Evolutionary conservation across 2,329 filamentous ascomycete genomes (phyloP).

Genomic region (Sporothrix pallida): DNA sequence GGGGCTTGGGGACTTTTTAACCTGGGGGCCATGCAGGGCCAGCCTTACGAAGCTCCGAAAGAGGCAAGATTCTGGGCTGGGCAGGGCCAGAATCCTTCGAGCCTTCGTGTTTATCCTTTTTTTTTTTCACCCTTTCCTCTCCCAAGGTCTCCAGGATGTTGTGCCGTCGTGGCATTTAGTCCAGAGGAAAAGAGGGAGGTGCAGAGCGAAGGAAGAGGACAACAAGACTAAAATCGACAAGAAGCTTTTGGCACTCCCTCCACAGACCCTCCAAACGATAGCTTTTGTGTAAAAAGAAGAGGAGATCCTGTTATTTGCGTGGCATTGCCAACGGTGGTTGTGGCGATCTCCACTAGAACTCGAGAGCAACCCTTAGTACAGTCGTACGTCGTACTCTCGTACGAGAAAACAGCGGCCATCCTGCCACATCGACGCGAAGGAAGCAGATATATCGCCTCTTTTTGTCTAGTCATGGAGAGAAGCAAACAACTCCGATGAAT

Average conservation of each 20-base stretch:
- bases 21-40: not conserved
- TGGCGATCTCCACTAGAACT: not conserved
- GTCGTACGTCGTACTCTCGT: not conserved
- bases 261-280: not conserved
- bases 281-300: too few species aligned
- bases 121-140: too few species aligned
- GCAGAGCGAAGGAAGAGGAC: not conserved
- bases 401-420: not conserved
- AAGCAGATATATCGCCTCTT: not conserved
- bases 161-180: too few species aligned
- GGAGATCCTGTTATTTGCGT: not conserved
- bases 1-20: not conserved
- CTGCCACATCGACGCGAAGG: not conserved
- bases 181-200: not conserved
- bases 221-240: not conserved
- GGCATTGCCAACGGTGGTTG: not conserved
- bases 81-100: not conserved
- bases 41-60: constrained; percentile 28
- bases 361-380: not conserved
- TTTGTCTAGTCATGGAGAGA: not conserved
- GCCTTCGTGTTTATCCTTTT: too few species aligned
- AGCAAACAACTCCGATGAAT: not conserved
- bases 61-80: constrained; percentile 24
- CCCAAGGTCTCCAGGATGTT: too few species aligned
- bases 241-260: not conserved